These are phyloP conservation scores for Pichia sp. DNA, from an alignment of 1,139 yeast species.

Conservation along the genomic window DNA sequence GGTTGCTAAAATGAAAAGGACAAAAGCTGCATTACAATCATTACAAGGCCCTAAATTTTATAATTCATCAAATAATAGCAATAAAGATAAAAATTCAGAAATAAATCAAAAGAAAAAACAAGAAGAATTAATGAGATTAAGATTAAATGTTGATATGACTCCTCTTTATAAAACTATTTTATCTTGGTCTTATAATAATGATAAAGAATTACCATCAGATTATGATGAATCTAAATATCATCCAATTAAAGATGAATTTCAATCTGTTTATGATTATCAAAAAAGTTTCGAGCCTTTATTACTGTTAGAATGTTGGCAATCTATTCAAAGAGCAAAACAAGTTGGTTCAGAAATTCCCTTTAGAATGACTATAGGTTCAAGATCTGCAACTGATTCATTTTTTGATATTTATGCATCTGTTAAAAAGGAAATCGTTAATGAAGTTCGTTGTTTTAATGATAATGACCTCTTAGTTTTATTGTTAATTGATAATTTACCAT, in stretches of 20 bases:
- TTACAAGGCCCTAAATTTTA: slow-evolving; percentile 20
- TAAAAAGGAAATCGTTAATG: slow-evolving; percentile 45
- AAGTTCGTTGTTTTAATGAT: slow-evolving; percentile 53
- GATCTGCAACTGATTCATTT: slow-evolving; percentile 79
- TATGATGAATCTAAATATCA: slow-evolving; percentile 29
- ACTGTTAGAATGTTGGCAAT: slow-evolving; percentile 91
- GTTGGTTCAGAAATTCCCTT: slow-evolving; percentile 63
- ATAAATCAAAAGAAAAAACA: slow-evolving; percentile 46
- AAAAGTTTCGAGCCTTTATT: slow-evolving; percentile 71
- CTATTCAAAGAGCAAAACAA: slow-evolving; percentile 65
- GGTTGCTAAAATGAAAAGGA: slow-evolving; percentile 26
- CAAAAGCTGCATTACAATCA: slow-evolving; percentile 25
- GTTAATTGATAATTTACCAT: slow-evolving; percentile 33
- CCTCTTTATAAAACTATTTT: slow-evolving; percentile 68
- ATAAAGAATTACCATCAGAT: slow-evolving; percentile 54
- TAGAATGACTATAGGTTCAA: slow-evolving; percentile 63
- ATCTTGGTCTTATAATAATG: slow-evolving; percentile 68
- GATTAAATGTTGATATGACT: slow-evolving; percentile 71
- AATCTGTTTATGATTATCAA: slow-evolving; percentile 56
- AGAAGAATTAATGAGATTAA: slow-evolving; percentile 71
- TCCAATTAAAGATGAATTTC: slow-evolving; percentile 43
- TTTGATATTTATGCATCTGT: slow-evolving; percentile 84
- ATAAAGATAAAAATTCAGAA: slow-evolving; percentile 12
- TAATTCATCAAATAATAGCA: not conserved
- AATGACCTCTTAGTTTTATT: slow-evolving; percentile 73